phyloP scores from a whole-genome alignment of 2,329 filamentous ascomycete genomes.

The Cladosporium sp. region DNA sequence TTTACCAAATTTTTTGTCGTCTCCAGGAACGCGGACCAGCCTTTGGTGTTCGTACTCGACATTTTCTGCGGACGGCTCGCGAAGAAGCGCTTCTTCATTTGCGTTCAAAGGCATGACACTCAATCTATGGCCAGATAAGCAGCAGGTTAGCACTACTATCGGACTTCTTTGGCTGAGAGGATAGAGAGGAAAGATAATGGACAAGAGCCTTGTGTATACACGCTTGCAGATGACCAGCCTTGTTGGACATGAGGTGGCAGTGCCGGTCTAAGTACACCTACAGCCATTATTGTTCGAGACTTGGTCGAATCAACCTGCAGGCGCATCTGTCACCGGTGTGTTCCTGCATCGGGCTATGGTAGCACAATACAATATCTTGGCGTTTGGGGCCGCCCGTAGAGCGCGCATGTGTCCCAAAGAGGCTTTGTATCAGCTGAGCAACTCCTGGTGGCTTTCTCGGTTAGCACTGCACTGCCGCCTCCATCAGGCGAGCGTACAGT shows the following conservation, averaged over 20 bases:
- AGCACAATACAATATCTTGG: neutral
- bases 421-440: neutral
- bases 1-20: conserved; percentile 25
- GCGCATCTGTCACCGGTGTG: neutral
- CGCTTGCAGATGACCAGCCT: neutral
- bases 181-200: neutral
- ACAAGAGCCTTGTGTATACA: neutral
- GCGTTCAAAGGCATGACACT: conserved; percentile 24
- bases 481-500: neutral
- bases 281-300: neutral
- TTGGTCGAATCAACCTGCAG: neutral
- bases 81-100: conserved; percentile 24
- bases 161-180: neutral
- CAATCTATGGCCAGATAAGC: neutral
- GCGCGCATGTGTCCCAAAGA: neutral
- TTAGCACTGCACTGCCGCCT: neutral
- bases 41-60: conserved; percentile 25
- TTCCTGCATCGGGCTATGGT: neutral
- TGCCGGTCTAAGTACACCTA: neutral
- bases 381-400: neutral
- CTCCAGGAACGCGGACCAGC: conserved; percentile 23
- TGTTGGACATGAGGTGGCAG: neutral
- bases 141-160: neutral
- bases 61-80: conserved; percentile 19
- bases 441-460: neutral